Percentiles rank a stretch among this genome's conserved stretches.
These are phyloP conservation scores for Fusarium floridanum DNA, from an alignment of 2,329 filamentous ascomycete species.

Conservation along the genomic window DNA sequence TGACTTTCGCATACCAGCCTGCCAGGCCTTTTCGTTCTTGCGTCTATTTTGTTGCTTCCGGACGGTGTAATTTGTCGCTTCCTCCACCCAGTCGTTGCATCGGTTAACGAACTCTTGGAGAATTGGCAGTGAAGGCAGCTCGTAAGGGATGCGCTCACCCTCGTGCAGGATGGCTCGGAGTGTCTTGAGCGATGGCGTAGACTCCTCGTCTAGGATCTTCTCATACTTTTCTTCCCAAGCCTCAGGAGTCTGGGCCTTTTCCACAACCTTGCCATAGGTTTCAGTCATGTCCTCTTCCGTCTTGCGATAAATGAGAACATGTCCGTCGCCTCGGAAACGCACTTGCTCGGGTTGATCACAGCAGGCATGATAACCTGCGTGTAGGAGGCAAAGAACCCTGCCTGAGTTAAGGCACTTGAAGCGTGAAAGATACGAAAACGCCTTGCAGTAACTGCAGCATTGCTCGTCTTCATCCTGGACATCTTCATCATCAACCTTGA, in stretches of 20 bases:
- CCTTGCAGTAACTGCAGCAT: slow-evolving; percentile 93
- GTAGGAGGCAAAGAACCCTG: slow-evolving; percentile 85
- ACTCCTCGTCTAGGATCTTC: slow-evolving; percentile 84
- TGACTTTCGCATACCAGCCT: slow-evolving; percentile 78
- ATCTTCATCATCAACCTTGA: slow-evolving; percentile 78
- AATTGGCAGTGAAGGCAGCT: slow-evolving; percentile 83
- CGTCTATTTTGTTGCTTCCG: slow-evolving; percentile 97
- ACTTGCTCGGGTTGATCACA: slow-evolving; percentile 77
- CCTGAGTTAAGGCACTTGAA: slow-evolving; percentile 87
- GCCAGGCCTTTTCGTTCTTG: slow-evolving; percentile 92
- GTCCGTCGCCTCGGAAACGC: slow-evolving; percentile 76
- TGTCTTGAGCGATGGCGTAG: slow-evolving; percentile 86
- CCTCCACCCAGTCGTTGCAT: slow-evolving; percentile 98
- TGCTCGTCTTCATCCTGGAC: slow-evolving; percentile 93
- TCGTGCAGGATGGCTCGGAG: slow-evolving; percentile 88
- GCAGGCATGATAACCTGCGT: slow-evolving; percentile 85
- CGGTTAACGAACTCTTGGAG: slow-evolving; percentile 92
- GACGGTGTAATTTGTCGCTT: slow-evolving; percentile 95
- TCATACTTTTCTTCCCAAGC: slow-evolving; percentile 92
- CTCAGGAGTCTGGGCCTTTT: slow-evolving; percentile 89
- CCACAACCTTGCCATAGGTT: slow-evolving; percentile 80
- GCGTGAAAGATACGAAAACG: slow-evolving; percentile 90
- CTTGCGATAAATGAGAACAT: slow-evolving; percentile 83
- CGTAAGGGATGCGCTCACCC: slow-evolving; percentile 95
- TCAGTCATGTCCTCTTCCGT: slow-evolving; percentile 76